phyloP scores from a whole-genome alignment of 169 alveolate genomes.

The Plasmodium vinckei region DNA sequence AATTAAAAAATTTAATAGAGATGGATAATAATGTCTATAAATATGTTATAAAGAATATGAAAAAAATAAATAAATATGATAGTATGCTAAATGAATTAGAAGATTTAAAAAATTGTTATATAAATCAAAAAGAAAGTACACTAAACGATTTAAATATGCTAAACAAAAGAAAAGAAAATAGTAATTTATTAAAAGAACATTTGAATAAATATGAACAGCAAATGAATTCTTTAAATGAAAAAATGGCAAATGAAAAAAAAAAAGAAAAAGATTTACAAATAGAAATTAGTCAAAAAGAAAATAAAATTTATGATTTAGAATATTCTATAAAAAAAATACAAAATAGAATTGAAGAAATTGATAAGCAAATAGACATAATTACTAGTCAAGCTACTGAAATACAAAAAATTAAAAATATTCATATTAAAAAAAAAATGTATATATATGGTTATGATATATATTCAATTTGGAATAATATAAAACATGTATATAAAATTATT shows the following conservation, averaged over 20 bases:
- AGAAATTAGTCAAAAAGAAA: slow-evolving; percentile 49
- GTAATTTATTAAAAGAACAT: slow-evolving; percentile 32
- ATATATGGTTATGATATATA: slow-evolving; percentile 71
- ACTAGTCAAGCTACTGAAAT: slow-evolving; percentile 22
- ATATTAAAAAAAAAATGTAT: slow-evolving; percentile 42
- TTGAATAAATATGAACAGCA: slow-evolving; percentile 23
- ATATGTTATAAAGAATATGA: slow-evolving; percentile 45
- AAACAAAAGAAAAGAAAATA: slow-evolving; percentile 65
- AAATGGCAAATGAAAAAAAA: slow-evolving; percentile 19
- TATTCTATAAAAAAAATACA: slow-evolving; percentile 18
- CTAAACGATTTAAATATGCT: slow-evolving; percentile 19
- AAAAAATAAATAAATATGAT: slow-evolving; percentile 51
- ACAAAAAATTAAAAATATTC: slow-evolving; percentile 54
- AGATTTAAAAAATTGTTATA: slow-evolving; percentile 3
- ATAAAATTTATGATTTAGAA: slow-evolving; percentile 48
- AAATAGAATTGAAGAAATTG: slow-evolving; percentile 9
- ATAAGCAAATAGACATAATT: slow-evolving; percentile 18
- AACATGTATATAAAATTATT: background rate
- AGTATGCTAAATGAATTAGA: slow-evolving; percentile 77
- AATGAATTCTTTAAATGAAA: slow-evolving; percentile 23
- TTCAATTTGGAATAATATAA: slow-evolving; percentile 25
- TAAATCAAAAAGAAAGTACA: slow-evolving; percentile 9
- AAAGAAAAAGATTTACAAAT: slow-evolving; percentile 18
- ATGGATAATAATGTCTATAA: slow-evolving; percentile 67
- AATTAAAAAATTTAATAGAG: slow-evolving; percentile 48